Evolutionary conservation across 257 asterid species (phyloP).

Genomic region (Solanum sitiens): DNA sequence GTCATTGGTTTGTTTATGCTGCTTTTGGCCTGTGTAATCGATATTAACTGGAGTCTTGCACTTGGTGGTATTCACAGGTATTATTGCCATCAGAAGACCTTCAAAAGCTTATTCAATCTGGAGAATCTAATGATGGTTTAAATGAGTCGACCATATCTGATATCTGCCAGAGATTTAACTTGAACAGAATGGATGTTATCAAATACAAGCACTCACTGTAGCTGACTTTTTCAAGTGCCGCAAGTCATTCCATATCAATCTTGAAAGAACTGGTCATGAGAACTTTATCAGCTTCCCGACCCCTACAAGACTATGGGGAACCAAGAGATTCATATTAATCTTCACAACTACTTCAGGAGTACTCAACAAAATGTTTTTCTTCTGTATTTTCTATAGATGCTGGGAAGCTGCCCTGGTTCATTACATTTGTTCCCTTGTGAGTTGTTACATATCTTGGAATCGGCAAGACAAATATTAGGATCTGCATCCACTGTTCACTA

Average conservation of each 20-base stretch:
- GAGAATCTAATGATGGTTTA: constrained; percentile 30
- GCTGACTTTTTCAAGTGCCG: background rate
- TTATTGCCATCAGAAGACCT: constrained; percentile 63
- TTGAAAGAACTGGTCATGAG: background rate
- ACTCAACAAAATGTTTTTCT: background rate
- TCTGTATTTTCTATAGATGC: background rate
- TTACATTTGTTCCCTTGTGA: background rate
- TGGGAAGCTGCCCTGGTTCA: background rate
- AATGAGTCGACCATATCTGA: constrained; percentile 30
- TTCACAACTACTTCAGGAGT: background rate
- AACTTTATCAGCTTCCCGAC: background rate
- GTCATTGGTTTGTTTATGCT: background rate
- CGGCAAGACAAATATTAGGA: background rate
- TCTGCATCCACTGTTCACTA: background rate
- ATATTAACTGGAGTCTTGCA: background rate
- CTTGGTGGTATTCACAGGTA: constrained; percentile 23
- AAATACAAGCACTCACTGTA: constrained; percentile 48
- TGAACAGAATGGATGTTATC: constrained; percentile 44
- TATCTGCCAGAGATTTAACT: constrained; percentile 55
- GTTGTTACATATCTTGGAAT: background rate
- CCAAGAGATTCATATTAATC: background rate
- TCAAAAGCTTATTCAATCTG: constrained; percentile 33
- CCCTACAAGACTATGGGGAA: background rate
- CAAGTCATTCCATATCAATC: background rate
- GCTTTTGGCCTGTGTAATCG: background rate